Evolutionary conservation across 345 rosid genomes (phyloP).

Genomic region (Orychophragmus violaceus): DNA sequence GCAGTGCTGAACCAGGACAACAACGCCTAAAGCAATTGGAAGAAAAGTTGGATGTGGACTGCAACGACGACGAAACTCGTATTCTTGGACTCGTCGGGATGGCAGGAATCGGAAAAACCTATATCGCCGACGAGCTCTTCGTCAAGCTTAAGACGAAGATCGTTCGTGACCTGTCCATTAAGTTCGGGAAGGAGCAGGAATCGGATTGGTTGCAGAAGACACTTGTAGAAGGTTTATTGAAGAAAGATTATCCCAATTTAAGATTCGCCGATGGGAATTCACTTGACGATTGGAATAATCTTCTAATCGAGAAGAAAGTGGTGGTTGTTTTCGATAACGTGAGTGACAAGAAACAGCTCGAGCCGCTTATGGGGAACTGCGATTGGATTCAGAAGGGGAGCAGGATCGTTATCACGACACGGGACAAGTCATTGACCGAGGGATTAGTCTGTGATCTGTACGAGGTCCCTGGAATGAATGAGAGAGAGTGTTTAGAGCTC

Average conservation of each 20-base stretch:
- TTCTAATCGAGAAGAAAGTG: background rate
- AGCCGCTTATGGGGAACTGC: background rate
- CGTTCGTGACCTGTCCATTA: fast-evolving
- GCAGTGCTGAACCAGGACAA: background rate
- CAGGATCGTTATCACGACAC: constrained; percentile 15
- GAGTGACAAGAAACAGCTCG: background rate
- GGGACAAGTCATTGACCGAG: constrained; percentile 12
- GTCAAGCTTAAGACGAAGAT: background rate
- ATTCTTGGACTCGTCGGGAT: constrained; percentile 7
- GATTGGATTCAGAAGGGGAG: constrained; percentile 21
- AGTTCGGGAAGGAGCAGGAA: background rate
- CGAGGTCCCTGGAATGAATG: constrained; percentile 8
- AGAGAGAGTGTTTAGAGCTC: constrained; percentile 12
- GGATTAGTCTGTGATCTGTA: background rate
- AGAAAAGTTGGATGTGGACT: background rate
- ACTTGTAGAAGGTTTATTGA: background rate
- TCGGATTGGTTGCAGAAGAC: background rate
- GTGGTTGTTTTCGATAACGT: constrained; percentile 15
- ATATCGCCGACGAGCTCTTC: background rate
- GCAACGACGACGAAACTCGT: constrained; percentile 3
- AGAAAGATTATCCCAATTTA: background rate
- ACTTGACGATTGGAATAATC: background rate
- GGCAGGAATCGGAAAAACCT: constrained; percentile 24
- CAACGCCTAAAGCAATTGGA: background rate
- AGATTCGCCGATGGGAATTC: background rate